These are phyloP conservation scores for Groenewaldozyma auringiensis DNA, from an alignment of 1,139 yeast species.

Conservation along the genomic window DNA sequence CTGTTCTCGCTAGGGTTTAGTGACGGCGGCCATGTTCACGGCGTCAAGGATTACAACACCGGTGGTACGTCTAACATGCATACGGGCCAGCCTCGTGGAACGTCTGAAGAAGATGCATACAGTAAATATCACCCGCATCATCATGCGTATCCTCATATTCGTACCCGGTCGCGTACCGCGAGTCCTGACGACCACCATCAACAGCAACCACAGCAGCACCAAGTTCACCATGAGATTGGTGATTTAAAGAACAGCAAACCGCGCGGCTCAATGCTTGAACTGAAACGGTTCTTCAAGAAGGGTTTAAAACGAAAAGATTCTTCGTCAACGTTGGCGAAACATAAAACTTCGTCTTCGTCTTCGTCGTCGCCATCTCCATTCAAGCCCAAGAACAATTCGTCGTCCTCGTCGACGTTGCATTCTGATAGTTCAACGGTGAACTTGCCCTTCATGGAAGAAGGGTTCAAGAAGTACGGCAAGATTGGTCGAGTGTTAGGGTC, in stretches of 20 bases:
- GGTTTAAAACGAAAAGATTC: constrained; percentile 12
- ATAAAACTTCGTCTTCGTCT: constrained; percentile 1
- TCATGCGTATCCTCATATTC: constrained; percentile 8
- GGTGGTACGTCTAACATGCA: constrained; percentile 5
- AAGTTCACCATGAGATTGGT: constrained; percentile 5
- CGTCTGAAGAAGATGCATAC: not conserved
- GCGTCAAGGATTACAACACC: constrained; percentile 9
- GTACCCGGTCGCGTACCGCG: constrained; percentile 1
- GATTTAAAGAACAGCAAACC: constrained; percentile 16
- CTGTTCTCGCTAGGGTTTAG: constrained; percentile 9
- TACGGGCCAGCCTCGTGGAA: not conserved
- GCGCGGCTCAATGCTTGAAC: constrained; percentile 32
- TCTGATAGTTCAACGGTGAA: constrained; percentile 13
- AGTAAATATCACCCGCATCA: not conserved
- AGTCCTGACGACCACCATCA: constrained; percentile 2
- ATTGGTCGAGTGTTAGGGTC: constrained; percentile 87
- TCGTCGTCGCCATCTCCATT: constrained; percentile 8
- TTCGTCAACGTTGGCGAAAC: constrained; percentile 4
- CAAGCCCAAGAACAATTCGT: not conserved
- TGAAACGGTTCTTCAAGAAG: constrained; percentile 34
- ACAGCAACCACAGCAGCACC: constrained; percentile 9
- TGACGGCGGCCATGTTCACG: constrained; percentile 5
- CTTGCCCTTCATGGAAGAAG: constrained; percentile 36
- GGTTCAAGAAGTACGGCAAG: constrained; percentile 71
- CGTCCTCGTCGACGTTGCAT: constrained; percentile 4